Base-by-base conservation (phyloP, 2,329 filamentous ascomycete species). In the Pestalotiopsis sp. region DNA sequence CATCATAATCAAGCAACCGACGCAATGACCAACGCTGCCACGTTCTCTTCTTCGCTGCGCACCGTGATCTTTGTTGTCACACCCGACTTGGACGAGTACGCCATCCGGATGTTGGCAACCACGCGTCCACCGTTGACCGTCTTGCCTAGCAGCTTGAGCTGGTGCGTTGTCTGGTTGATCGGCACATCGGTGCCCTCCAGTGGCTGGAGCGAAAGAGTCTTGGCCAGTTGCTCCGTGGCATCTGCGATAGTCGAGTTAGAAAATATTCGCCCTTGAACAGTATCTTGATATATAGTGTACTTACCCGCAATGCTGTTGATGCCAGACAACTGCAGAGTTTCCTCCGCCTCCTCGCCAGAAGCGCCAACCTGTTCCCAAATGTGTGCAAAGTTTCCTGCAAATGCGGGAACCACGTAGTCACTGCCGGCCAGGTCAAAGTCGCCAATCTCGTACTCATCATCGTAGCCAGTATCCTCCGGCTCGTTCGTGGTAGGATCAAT, bases 361-460 rank as follows among this genome's bases (percentile, higher is more conserved):
- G 93, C 92, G 66, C 93, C 94, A 66, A 95, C 90, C 81, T 97
- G 93, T 80, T 97, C 94, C 95, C 95, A 99, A 62, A 98, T 89
- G 76, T 97, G 94, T 78, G 93, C 94, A 79, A 98, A 99, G 85
- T 94, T 97, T 79, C 95, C 93, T 20, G 95, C 95, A 80, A 97
- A 99, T 1, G 94, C 92, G 23, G 96, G 96, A 62, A 97, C 88
- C 71, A 99, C 90, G 81, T 98, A 99, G 81, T 99, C 96, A 73
- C 94, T 94, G 69, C 95, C 96, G 20, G 90, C 88, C 70, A 99
- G 89, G 71, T 98, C 95, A 70, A 98, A 90, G 78, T 98, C 94
- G 71, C 96, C 94, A 70, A 98, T 92, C 82, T 98, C 93, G 78
- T 99, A 99, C 83, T 99, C 96, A 77, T 99, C 96, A 66, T 98